phyloP scores from a whole-genome alignment of 208 protist species.

The Trypanosoma cruzi region DNA sequence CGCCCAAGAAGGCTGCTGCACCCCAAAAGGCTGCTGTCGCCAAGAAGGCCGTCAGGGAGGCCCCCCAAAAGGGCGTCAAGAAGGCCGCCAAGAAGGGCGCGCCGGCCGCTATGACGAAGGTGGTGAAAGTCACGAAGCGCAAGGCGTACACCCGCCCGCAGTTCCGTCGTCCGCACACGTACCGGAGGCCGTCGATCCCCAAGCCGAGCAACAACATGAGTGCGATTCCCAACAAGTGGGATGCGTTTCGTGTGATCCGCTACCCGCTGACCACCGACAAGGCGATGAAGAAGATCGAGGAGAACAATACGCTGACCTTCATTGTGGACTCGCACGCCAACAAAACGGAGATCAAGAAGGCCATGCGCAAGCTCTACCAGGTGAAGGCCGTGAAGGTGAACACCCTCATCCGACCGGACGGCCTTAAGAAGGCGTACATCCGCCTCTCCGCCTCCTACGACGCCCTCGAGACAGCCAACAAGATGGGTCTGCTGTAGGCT shows the following conservation, averaged over 20 bases:
- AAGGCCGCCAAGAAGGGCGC: conserved; percentile 55
- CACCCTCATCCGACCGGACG: conserved; percentile 98
- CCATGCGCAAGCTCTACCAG: conserved; percentile 98
- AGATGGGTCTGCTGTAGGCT: conserved; percentile 94
- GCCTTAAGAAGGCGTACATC: conserved; percentile 99
- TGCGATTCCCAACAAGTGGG: conserved; percentile 75
- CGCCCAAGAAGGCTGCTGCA: conserved; percentile 8
- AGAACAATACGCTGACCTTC: conserved; percentile 99
- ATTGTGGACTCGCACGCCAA: conserved; percentile 97
- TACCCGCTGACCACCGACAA: conserved; percentile 98
- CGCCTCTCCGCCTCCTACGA: conserved; percentile 94
- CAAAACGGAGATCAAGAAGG: conserved; percentile 99
- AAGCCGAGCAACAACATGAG: conserved; percentile 94
- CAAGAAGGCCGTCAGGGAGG: conserved; percentile 9
- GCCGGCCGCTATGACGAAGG: conserved; percentile 50
- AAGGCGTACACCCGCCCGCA: conserved; percentile 96
- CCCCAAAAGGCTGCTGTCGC: background rate
- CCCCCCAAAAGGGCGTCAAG: conserved; percentile 32
- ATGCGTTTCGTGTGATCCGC: conserved; percentile 95
- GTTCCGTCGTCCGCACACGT: conserved; percentile 98
- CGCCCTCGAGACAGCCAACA: conserved; percentile 98
- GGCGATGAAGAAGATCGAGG: conserved; percentile 99
- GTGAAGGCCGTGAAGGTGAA: conserved; percentile 98
- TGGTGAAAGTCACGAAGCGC: conserved; percentile 87
- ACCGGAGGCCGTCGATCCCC: conserved; percentile 82